Evolutionary conservation across 2,329 filamentous ascomycete genomes (phyloP), one percentile per base, ranked within the genome.

Genomic region (Aplosporella prunicola): DNA sequence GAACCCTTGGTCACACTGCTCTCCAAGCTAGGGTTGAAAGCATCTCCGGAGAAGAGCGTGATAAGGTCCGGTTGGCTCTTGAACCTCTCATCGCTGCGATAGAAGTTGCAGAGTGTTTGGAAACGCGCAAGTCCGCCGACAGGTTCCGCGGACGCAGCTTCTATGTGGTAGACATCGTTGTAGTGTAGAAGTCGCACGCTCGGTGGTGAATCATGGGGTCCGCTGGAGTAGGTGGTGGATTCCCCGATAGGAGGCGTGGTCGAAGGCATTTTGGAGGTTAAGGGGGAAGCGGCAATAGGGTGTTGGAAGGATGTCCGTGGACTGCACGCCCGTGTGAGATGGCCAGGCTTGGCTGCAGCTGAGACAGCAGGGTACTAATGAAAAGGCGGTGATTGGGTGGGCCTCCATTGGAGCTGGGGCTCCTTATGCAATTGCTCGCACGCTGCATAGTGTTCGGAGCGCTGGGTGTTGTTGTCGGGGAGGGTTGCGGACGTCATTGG

Each of bases 131-230:
- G 72, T 13, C 88, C 88, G 18, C 88, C 88, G 2, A 87, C 77
- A 1, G 88, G 88, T 53, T 93, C 85, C 11, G 81, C 76, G 17
- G 83, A 87, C 2, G 69, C 67, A 31, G 71, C 49, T 60, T 93
- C 86, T 37, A 94, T 74, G 51, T 94, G 88, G 59, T 94, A 94
- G 43, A 94, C 87, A 62, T 95, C 87, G 60, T 94, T 94, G 69
- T 82, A 94, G 63, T 94, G 88, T 20, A 93, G 57, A 39, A 94
- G 62, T n/a, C 87, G 78, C 34, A 94, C 63, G 55, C 86, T 81
- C 29, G 85, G 82, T 27, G 67, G 57, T 29, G 62, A 63, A 39
- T 56, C 55, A 20, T 64, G 57, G 29, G 58, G 56, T 44, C 62
- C 58, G 46, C 62, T 60, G 18, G 62, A 55, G 47, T 64, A 58